A percentile compares a stretch with the other conserved stretches of the same genome.
phyloP scores from a whole-genome alignment of 2,329 filamentous ascomycete genomes.

The Aspergillus terreus region DNA sequence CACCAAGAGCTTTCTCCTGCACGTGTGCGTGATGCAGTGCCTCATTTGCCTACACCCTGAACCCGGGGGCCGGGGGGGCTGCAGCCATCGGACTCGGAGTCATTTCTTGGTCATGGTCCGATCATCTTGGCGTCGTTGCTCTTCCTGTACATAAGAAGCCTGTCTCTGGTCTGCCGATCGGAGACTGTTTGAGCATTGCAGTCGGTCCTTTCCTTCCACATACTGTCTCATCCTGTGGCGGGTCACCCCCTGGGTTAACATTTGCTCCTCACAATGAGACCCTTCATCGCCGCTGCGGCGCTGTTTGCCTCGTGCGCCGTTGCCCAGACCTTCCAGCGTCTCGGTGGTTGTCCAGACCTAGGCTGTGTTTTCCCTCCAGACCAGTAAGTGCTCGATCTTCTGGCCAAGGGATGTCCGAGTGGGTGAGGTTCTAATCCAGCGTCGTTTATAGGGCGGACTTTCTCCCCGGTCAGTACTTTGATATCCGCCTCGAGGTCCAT shows the following conservation, averaged over 20 bases:
- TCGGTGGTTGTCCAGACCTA: slow-evolving; percentile 54
- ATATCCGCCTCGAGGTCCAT: slow-evolving; percentile 78
- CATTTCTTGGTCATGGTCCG: slow-evolving; percentile 1
- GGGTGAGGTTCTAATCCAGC: no score
- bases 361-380: slow-evolving; percentile 58
- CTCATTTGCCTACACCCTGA: slow-evolving; percentile 9
- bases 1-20: slow-evolving; percentile 4
- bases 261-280: slow-evolving; percentile 21
- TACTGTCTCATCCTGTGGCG: background rate
- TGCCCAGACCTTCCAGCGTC: slow-evolving; percentile 54
- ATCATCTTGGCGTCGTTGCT: no score
- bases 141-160: background rate
- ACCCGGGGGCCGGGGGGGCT: background rate
- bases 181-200: background rate
- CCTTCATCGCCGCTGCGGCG: slow-evolving; percentile 18
- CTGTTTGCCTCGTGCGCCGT: slow-evolving; percentile 23
- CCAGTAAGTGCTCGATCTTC: slow-evolving; percentile 39
- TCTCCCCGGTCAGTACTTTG: slow-evolving; percentile 77
- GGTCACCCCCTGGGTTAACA: background rate
- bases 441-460: slow-evolving; percentile 62
- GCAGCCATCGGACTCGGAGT: background rate
- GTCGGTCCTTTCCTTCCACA: slow-evolving; percentile 1
- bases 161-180: background rate
- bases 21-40: slow-evolving; percentile 10
- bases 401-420: background rate